Base-by-base conservation (phyloP, 164 flowering plant species). In the Chloranthus sessilifolius region DNA sequence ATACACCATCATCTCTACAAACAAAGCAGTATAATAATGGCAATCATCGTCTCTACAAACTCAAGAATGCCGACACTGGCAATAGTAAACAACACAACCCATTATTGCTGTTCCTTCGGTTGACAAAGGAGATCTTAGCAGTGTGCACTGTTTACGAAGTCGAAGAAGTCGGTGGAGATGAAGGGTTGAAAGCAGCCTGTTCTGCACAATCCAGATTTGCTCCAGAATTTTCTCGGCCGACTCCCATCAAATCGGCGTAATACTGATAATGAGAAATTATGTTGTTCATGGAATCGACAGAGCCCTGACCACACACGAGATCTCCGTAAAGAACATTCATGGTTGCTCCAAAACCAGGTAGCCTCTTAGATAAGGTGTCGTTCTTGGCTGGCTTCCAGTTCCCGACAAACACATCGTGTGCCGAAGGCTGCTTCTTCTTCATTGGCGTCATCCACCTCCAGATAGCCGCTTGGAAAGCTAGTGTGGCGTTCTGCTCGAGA, bases 321-420 rank as follows among this genome's bases (percentile, higher is more conserved):
- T 86, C 95, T 0, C 88, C 91, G 35, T 86, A 84, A 3, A 90
- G 79, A 55, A 90, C 3, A 56, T 86, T 86, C 86, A 90, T 86
- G 26, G 97, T 84, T 54, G 77, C n/a, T 4, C 97, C 97, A 57
- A 90, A 86, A 4, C 88, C 92, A 31, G 85, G 88, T 47, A 63
- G 20, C 15, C 97, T 65, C 46, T 82, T 80, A 53, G 86, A 54
- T 65, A 77, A 44, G 5, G 92, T 86, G 69, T 89, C 97, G 12
- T 86, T 86, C 73, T 82, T 83, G 42, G 90, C 82, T 19, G 94
- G 95, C 45, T 86, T 89, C 97, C 97, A 89, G 63, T 63, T 68
- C 0, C 95, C 95, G 7, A 82, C 89, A 38, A 83, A 80, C 43
- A 61, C 75, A 5, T 89, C 80, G 24, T 88, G 96, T 12, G 88